phyloP scores from a whole-genome alignment of 192 early-diverging fungal species.

The Mortierella claussenii region DNA sequence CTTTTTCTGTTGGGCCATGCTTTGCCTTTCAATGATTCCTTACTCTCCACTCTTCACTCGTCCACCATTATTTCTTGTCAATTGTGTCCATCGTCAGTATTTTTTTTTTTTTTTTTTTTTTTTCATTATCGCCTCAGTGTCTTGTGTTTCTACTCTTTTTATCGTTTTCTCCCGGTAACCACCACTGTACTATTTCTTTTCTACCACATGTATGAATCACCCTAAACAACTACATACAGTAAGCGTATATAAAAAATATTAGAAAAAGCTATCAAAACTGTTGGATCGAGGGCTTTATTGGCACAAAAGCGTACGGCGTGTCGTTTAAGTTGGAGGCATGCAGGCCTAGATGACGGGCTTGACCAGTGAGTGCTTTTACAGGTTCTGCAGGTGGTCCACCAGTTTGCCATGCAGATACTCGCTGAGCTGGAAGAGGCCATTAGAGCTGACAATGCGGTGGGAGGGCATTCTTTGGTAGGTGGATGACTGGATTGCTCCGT shows the following conservation, averaged over 20 bases:
- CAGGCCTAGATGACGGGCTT: too few species aligned
- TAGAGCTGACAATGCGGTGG: constrained; percentile 62
- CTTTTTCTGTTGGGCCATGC: not conserved
- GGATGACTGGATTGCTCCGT: constrained; percentile 56
- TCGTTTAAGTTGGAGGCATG: too few species aligned
- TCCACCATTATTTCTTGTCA: not conserved
- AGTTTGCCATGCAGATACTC: constrained; percentile 57
- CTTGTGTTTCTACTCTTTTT: constrained; percentile 17
- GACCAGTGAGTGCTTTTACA: too few species aligned
- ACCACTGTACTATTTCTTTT: too few species aligned
- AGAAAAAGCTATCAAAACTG: not conserved
- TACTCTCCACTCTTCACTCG: not conserved
- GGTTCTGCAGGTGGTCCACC: constrained; percentile 26
- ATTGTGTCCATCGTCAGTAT: not conserved
- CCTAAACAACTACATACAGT: not conserved
- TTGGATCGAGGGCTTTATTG: too few species aligned
- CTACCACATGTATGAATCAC: too few species aligned
- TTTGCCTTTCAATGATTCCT: too few species aligned
- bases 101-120: constrained; percentile 7
- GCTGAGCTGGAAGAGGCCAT: constrained; percentile 65
- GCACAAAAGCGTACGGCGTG: too few species aligned
- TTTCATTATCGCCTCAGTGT: not conserved
- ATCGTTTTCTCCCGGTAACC: too few species aligned
- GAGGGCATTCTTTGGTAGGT: constrained; percentile 70
- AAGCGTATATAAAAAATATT: not conserved